phyloP scores from a whole-genome alignment of 2,329 filamentous ascomycete species.

The Phyllosticta capitalensis region DNA sequence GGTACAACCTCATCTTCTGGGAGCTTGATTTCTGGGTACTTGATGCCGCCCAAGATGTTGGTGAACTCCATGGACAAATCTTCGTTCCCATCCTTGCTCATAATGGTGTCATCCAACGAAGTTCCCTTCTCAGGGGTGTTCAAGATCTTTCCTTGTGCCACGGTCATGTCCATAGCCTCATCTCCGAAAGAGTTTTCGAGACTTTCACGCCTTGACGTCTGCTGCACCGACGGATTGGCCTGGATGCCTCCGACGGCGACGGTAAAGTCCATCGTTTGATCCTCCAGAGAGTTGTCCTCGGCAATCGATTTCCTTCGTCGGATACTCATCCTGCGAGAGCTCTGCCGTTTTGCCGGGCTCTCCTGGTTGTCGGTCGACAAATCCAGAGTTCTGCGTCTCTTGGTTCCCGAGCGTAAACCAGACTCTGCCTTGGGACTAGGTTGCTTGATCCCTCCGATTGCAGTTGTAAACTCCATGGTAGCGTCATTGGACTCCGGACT shows the following conservation, averaged over 20 bases:
- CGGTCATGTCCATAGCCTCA: conserved; percentile 31
- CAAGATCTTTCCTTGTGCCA: conserved; percentile 29
- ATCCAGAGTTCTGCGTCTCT: conserved; percentile 33
- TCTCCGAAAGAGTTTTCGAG: conserved; percentile 22
- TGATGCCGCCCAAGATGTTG: conserved; percentile 38
- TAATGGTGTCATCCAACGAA: background rate
- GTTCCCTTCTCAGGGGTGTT: background rate
- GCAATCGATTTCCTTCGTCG: conserved; percentile 30
- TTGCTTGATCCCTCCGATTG: conserved; percentile 41
- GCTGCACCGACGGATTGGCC: conserved; percentile 1
- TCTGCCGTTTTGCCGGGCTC: conserved; percentile 27
- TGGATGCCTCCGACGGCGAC: conserved; percentile 30
- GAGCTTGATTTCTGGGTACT: background rate
- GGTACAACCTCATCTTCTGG: conserved; percentile 10
- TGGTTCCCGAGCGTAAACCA: conserved; percentile 31
- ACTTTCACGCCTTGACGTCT: conserved; percentile 16
- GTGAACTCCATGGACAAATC: conserved; percentile 47
- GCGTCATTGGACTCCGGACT: conserved; percentile 36
- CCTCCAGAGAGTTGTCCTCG: conserved; percentile 27
- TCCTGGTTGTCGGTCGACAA: conserved; percentile 21
- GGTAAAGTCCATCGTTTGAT: conserved; percentile 32
- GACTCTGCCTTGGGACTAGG: conserved; percentile 18
- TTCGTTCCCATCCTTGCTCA: conserved; percentile 25
- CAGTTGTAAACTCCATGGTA: conserved; percentile 48
- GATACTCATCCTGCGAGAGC: conserved; percentile 26